Conservation (phyloP, 352 stramenopile genomes). For the Phytophthora fragariaefolia region DNA sequence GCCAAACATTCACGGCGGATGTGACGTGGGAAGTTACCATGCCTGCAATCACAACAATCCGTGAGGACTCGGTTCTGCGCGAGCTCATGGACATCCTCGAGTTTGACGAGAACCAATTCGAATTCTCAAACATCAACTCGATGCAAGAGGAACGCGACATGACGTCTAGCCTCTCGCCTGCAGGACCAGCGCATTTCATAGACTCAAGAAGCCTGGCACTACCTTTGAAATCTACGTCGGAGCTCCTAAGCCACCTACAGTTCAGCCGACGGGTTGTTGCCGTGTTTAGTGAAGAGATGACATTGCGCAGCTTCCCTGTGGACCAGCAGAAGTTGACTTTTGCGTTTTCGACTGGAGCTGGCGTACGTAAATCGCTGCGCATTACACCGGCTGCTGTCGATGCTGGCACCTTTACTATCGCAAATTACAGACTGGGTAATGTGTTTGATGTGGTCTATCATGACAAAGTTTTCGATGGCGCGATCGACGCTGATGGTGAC, state of each 20-base stretch:
- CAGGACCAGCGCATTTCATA: slow-evolving; percentile 33
- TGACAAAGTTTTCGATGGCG: slow-evolving; percentile 58
- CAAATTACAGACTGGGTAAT: slow-evolving; percentile 64
- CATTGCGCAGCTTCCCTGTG: slow-evolving; percentile 60
- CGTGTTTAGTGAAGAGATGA: slow-evolving; percentile 65
- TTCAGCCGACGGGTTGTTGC: slow-evolving; percentile 50
- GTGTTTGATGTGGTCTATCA: slow-evolving; percentile 59
- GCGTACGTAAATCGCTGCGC: slow-evolving; percentile 40
- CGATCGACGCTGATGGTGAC: slow-evolving; percentile 40
- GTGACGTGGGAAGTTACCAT: slow-evolving; percentile 59
- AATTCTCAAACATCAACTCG: slow-evolving; percentile 50
- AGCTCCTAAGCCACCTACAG: slow-evolving; percentile 43
- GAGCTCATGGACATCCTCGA: slow-evolving; percentile 53
- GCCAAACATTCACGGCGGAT: slow-evolving; percentile 53
- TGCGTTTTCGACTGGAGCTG: slow-evolving; percentile 43
- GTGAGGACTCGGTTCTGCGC: slow-evolving; percentile 49
- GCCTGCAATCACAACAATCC: slow-evolving; percentile 45
- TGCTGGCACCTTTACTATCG: slow-evolving; percentile 51
- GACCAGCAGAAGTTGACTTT: slow-evolving; percentile 70
- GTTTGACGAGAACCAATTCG: slow-evolving; percentile 48
- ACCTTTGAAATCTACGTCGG: slow-evolving; percentile 13
- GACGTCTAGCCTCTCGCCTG: slow-evolving; percentile 33
- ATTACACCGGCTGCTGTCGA: slow-evolving; percentile 43
- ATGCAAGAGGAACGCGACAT: slow-evolving; percentile 47
- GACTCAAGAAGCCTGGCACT: slow-evolving; percentile 32